Conservation (phyloP, 495 filamentous ascomycete genomes). For the Hypoxylon lenormandii region DNA sequence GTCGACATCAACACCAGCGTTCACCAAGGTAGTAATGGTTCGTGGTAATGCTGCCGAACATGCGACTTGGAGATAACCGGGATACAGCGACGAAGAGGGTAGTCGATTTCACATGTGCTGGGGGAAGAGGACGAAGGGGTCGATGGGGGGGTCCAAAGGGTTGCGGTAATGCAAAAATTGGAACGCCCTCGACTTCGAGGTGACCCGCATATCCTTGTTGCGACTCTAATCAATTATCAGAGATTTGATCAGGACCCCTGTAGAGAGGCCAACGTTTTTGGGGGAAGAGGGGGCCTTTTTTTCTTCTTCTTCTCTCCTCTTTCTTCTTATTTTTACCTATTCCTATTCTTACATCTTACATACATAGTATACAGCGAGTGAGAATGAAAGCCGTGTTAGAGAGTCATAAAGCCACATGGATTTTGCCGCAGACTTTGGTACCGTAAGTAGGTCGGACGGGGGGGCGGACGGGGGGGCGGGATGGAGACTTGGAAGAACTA, state of each 20-base stretch:
- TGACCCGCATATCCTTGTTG: constrained; percentile 27
- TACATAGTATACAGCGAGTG: constrained; percentile 9
- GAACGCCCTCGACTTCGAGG: not conserved
- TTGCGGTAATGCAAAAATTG: constrained; percentile 11
- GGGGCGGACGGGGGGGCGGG: not conserved
- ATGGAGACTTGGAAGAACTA: constrained; percentile 10
- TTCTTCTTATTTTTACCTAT: no score
- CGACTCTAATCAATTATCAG: constrained; percentile 44
- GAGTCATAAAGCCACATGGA: constrained; percentile 45
- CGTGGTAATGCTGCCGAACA: not conserved
- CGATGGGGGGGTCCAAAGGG: constrained; percentile 1
- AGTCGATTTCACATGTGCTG: constrained; percentile 38
- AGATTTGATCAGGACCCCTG: constrained; percentile 38
- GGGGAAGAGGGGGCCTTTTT: no score
- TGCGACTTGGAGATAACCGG: not conserved
- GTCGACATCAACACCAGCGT: not conserved
- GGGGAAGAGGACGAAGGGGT: constrained; percentile 1
- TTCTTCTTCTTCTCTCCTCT: no score
- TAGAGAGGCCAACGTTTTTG: constrained; percentile 3
- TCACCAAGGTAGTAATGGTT: not conserved
- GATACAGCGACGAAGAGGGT: constrained; percentile 7
- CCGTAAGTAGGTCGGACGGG: not conserved
- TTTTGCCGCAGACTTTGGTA: constrained; percentile 31
- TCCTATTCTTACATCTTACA: no score
- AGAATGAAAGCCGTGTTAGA: constrained; percentile 11